Conservation (phyloP, 2,329 filamentous ascomycete species). For the Ceratocystis destructans region DNA sequence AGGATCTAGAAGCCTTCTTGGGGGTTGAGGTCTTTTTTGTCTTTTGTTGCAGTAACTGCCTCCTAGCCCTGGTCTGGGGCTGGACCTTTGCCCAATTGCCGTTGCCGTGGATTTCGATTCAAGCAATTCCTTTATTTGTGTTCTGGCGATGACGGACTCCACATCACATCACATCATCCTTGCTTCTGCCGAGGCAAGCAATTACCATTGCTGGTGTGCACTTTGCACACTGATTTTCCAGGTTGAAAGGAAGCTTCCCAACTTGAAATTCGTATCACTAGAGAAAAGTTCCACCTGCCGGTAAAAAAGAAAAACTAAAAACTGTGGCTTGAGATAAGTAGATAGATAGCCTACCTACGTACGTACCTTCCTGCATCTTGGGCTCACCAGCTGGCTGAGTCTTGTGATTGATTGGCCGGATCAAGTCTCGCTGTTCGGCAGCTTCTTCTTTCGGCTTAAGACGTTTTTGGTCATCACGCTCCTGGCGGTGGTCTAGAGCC, state of each 20-base stretch:
- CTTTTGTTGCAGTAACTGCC: not conserved
- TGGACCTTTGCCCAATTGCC: slow-evolving; percentile 2
- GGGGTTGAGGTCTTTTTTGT: slow-evolving; percentile 8
- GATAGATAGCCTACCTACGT: not conserved
- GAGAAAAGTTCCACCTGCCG: not conserved
- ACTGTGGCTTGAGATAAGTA: not conserved
- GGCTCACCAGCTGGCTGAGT: not conserved
- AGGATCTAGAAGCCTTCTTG: not conserved
- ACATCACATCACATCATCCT: slow-evolving; percentile 4
- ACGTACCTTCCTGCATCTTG: not conserved
- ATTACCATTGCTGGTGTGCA: not conserved
- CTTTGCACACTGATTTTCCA: not conserved
- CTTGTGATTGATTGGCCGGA: not conserved
- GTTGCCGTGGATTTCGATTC: slow-evolving; percentile 3
- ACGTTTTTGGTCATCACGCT: not conserved
- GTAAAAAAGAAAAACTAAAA: not conserved
- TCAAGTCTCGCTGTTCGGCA: not conserved
- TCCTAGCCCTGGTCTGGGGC: slow-evolving; percentile 1
- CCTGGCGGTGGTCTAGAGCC: not conserved
- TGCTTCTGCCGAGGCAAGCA: slow-evolving; percentile 12
- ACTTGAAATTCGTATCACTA: not conserved
- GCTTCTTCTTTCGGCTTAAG: not conserved
- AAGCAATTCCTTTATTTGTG: not conserved
- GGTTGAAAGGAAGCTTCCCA: not conserved
- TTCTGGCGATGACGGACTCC: not conserved